These are phyloP conservation scores for Durotheca rogersii DNA, from an alignment of 495 filamentous ascomycete genomes.

Conservation along the genomic window DNA sequence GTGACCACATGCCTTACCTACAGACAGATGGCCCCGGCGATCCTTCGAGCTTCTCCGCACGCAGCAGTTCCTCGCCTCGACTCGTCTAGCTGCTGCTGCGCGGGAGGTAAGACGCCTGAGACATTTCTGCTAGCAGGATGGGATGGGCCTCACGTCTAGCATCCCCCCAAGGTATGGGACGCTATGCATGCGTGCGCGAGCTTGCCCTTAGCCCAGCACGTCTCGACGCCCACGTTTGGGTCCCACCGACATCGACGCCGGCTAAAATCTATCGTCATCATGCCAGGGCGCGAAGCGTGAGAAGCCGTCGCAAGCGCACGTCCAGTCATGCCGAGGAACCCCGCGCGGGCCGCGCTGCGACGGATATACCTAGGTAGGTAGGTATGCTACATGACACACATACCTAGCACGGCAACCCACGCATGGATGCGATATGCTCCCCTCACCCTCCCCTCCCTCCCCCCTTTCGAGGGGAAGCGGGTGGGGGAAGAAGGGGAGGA, in stretches of 20 bases:
- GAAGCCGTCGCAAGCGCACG: background rate
- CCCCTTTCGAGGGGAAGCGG: too few species aligned
- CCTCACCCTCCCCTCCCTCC: too few species aligned
- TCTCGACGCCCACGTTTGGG: too few species aligned
- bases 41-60: background rate
- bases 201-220: too few species aligned
- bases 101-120: background rate
- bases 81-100: too few species aligned
- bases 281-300: constrained; percentile 3
- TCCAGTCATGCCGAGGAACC: constrained; percentile 19
- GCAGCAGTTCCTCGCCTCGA: too few species aligned
- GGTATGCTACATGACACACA: background rate
- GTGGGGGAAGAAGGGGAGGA: too few species aligned
- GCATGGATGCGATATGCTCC: too few species aligned
- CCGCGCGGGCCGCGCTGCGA: constrained; percentile 14
- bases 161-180: too few species aligned
- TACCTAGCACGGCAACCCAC: too few species aligned
- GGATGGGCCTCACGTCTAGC: background rate
- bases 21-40: background rate
- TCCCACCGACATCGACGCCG: too few species aligned
- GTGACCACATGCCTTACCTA: too few species aligned
- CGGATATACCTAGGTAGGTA: background rate
- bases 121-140: background rate
- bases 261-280: constrained; percentile 17
- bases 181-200: background rate